These are phyloP conservation scores for Xylariomycetidae sp. DNA, from an alignment of 2,329 filamentous ascomycete species.

Conservation along the genomic window DNA sequence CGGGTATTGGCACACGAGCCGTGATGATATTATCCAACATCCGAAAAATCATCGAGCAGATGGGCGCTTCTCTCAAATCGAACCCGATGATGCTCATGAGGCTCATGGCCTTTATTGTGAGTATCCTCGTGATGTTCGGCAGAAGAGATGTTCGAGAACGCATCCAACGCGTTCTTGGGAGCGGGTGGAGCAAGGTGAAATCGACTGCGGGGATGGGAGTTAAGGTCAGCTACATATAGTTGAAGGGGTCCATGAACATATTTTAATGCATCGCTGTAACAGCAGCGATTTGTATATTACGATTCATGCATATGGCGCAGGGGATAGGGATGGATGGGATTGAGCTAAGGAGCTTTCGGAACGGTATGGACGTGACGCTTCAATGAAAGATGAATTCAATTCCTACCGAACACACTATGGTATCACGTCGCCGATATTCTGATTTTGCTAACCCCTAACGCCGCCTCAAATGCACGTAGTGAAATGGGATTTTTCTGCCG, in stretches of 20 bases:
- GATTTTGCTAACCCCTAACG: no score
- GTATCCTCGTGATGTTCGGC: conserved; percentile 72
- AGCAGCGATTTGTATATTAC: conserved; percentile 18
- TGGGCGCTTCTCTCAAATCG: conserved; percentile 46
- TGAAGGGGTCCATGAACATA: conserved; percentile 3
- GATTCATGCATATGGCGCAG: conserved; percentile 16
- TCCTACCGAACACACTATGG: no score
- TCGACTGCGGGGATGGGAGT: conserved; percentile 92
- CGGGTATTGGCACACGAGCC: conserved; percentile 43
- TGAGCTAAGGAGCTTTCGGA: no score
- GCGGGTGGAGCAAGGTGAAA: conserved; percentile 75
- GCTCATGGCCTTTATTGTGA: conserved; percentile 73
- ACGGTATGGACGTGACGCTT: no score
- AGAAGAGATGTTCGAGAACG: conserved; percentile 71
- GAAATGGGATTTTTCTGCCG: no score
- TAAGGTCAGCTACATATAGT: conserved; percentile 92
- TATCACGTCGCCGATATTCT: no score
- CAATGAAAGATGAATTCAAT: no score
- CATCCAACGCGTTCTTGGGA: conserved; percentile 62
- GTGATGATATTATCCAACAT: conserved; percentile 50
- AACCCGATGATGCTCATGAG: conserved; percentile 55
- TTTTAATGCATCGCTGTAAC: conserved; percentile 11
- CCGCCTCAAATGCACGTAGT: no score
- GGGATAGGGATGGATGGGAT: no score
- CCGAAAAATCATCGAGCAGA: conserved; percentile 44